Base-by-base conservation (phyloP, 495 filamentous ascomycete species). In the Sphaerosporella brunnea region DNA sequence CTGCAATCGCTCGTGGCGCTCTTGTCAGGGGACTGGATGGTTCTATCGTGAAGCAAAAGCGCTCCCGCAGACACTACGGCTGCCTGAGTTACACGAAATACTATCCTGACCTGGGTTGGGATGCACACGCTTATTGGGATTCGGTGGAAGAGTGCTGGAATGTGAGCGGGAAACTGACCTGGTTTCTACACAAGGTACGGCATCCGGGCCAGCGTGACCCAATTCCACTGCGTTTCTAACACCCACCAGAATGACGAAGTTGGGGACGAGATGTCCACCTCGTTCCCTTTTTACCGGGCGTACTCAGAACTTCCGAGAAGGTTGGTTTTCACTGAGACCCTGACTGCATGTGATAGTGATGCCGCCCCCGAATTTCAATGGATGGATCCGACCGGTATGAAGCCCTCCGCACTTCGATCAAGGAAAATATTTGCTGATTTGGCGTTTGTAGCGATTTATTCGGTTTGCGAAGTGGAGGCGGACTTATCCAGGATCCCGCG, bases 1-100 rank as follows among this genome's bases (percentile, higher is more conserved):
- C 4, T 64, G 51, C 26, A 64, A 51, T 1, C 19, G 45, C 45
- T 2, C 56, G 56, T 10, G 56, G 56, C 8, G 56, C 56, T 3
- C 45, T 59, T 5, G 32, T 47, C 2, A 43, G 55, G 11, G 56
- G 56, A 5, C 32, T 59, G 8, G 55, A 59, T 26, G 52, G 52
- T 2, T 48, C 55, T 0, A 43, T 59, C 13, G 50, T 59, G 13
- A 50, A 49, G 5, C 36, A 54, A 13, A 47, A 51, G n/a, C 47
- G 50, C 30, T 25, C 51, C n/a, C 51, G 51, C 5, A 43, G 50
- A 3, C 47, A 53, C 25, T 59, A 57, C 23, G 55, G 55, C 4
- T 39, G 42, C 23, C 28, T 32, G 5, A 5, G 28, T 5, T 32
- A 32, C 28, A 32, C 28, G 7, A 13, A 5, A 5, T 32, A 32